phyloP scores from a whole-genome alignment of 805 yeast genomes.

The Lachancea mirantina region DNA sequence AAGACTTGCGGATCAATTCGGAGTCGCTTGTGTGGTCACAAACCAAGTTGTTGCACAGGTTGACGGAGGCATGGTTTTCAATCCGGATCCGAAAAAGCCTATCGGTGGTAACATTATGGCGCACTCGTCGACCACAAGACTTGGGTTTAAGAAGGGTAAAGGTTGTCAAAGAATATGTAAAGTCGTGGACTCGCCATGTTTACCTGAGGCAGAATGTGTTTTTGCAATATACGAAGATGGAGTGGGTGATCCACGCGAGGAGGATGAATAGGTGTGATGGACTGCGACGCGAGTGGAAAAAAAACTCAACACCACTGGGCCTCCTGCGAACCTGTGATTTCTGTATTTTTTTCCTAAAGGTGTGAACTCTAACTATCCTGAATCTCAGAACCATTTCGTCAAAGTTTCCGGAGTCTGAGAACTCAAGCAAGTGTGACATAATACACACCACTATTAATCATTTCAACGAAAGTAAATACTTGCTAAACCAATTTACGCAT shows the following conservation, averaged over 20 bases:
- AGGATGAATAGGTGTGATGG: conserved; percentile 46
- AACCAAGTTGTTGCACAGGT: conserved; percentile 98
- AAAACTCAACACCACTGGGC: too few relatives aligned
- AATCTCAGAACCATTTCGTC: too few relatives aligned
- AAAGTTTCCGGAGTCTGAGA: too few relatives aligned
- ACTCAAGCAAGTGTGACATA: too few relatives aligned
- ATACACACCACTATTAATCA: too few relatives aligned
- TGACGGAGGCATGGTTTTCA: conserved; percentile 73
- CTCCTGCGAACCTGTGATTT: too few relatives aligned
- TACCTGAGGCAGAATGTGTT: conserved; percentile 91
- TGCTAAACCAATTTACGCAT: too few relatives aligned
- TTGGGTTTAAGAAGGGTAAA: conserved; percentile 82
- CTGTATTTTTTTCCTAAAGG: too few relatives aligned
- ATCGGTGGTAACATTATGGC: conserved; percentile 98
- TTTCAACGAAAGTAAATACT: too few relatives aligned
- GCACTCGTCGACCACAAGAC: conserved; percentile 90
- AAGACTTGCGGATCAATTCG: conserved; percentile 93
- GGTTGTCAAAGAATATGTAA: conserved; percentile 92
- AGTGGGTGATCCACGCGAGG: conserved; percentile 88
- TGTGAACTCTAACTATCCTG: too few relatives aligned
- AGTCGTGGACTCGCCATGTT: conserved; percentile 91
- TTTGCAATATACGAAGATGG: conserved; percentile 97
- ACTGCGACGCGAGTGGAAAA: too few relatives aligned
- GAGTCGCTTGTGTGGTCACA: conserved; percentile 91
- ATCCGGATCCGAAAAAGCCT: conserved; percentile 97